Evolutionary conservation across 352 stramenopile genomes (phyloP).

Genomic region (Globisporangium splendens): DNA sequence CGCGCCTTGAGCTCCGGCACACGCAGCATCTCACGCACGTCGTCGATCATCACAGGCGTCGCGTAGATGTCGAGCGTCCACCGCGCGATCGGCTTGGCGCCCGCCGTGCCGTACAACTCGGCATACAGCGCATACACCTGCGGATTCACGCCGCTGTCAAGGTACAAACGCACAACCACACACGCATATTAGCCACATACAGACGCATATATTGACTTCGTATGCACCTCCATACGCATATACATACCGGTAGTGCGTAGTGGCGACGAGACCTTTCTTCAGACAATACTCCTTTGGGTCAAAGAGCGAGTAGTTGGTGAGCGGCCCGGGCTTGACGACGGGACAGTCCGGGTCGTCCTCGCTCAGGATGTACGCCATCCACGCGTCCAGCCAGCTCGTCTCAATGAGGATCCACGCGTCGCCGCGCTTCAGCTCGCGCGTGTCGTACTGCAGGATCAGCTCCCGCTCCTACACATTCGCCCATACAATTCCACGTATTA

Average conservation of each 20-base stretch:
- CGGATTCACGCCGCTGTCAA: conserved; percentile 61
- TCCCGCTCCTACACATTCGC: conserved; percentile 56
- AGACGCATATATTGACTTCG: no score
- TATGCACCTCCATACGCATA: not conserved
- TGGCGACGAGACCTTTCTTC: conserved; percentile 50
- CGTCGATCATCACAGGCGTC: conserved; percentile 72
- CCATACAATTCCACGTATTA: no score
- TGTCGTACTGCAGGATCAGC: conserved; percentile 65
- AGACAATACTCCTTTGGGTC: conserved; percentile 66
- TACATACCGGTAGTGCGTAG: conserved; percentile 62
- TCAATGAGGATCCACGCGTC: conserved; percentile 81
- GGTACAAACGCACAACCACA: not conserved
- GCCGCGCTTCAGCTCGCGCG: conserved; percentile 51
- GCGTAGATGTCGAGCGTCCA: conserved; percentile 82
- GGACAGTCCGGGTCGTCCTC: conserved; percentile 54
- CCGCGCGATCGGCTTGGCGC: conserved; percentile 61
- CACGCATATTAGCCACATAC: not conserved
- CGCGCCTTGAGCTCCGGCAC: conserved; percentile 56
- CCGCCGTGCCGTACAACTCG: conserved; percentile 66
- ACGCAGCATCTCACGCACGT: conserved; percentile 71
- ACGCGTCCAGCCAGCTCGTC: conserved; percentile 73
- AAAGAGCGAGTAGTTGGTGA: conserved; percentile 76
- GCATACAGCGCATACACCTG: conserved; percentile 76
- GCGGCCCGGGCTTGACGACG: conserved; percentile 43
- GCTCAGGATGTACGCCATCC: conserved; percentile 76